Conservation (phyloP, 305 asterid species). For the Fraxinus ornus region DNA sequence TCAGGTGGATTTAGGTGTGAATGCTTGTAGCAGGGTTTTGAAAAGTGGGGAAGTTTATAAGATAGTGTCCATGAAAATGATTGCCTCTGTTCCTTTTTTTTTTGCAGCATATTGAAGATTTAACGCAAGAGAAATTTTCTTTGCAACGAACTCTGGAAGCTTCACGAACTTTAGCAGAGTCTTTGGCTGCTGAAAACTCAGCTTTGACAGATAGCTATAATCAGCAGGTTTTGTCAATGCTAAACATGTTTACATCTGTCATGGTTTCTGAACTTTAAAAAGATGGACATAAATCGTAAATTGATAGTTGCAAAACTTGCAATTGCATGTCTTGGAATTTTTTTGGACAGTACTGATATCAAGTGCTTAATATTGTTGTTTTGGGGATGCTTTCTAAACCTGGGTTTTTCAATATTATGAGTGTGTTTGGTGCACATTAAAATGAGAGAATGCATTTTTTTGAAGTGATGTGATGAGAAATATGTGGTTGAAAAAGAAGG, state of each 20-base stretch:
- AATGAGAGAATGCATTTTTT: too few species aligned
- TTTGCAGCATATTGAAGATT: conserved; percentile 94
- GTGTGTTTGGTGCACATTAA: too few species aligned
- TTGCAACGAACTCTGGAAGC: conserved; percentile 98
- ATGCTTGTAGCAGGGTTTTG: conserved; percentile 15
- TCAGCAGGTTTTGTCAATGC: conserved; percentile 57
- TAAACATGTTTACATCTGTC: background rate
- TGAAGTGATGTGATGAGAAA: too few species aligned
- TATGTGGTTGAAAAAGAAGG: too few species aligned
- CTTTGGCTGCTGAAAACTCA: conserved; percentile 96
- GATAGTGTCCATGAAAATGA: background rate
- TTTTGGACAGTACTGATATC: background rate
- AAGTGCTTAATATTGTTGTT: background rate
- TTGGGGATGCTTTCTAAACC: conserved; percentile 14
- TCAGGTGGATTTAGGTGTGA: background rate
- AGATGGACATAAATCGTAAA: background rate
- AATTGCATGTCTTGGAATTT: background rate
- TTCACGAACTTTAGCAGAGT: conserved; percentile 79
- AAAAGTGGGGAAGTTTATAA: conserved; percentile 6
- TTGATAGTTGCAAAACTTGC: background rate
- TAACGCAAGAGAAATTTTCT: conserved; percentile 94
- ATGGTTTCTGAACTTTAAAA: background rate
- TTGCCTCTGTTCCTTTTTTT: background rate
- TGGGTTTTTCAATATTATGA: background rate
- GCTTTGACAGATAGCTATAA: conserved; percentile 84